Evolutionary conservation across 2,329 filamentous ascomycete species (phyloP).

Genomic region (Trichoderma sp.): DNA sequence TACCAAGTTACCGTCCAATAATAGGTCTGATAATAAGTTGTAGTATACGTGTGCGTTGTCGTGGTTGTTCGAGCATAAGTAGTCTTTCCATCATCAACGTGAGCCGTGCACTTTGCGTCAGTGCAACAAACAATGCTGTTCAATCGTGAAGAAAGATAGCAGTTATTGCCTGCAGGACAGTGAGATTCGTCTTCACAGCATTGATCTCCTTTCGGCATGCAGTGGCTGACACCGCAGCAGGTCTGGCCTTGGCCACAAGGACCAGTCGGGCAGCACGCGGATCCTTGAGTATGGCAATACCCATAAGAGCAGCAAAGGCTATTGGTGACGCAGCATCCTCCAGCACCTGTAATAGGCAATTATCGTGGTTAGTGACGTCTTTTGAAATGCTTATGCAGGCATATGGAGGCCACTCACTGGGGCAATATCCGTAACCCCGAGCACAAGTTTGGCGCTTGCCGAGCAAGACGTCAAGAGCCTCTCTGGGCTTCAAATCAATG

Average conservation of each 20-base stretch:
- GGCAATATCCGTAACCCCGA: slow-evolving; percentile 31
- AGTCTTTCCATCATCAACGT: slow-evolving; percentile 30
- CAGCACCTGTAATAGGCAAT: slow-evolving; percentile 13
- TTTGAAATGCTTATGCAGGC: accelerated
- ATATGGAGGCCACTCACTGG: slow-evolving; percentile 2
- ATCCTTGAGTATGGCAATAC: slow-evolving; percentile 29
- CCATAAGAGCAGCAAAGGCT: slow-evolving; percentile 31
- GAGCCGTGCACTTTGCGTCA: slow-evolving; percentile 30
- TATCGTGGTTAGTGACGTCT: not conserved
- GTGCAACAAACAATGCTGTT: slow-evolving; percentile 31
- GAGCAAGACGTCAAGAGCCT: slow-evolving; percentile 24
- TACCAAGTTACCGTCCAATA: slow-evolving; percentile 31
- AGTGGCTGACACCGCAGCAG: slow-evolving; percentile 31
- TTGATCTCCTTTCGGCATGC: slow-evolving; percentile 28
- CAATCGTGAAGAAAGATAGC: slow-evolving; percentile 18
- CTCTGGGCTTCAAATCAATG: not conserved
- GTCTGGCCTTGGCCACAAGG: slow-evolving; percentile 26
- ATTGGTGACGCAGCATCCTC: slow-evolving; percentile 28
- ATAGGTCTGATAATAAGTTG: slow-evolving; percentile 27
- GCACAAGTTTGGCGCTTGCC: slow-evolving; percentile 27
- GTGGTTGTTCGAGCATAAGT: slow-evolving; percentile 27
- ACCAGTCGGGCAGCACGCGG: slow-evolving; percentile 30
- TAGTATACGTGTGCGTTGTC: slow-evolving; percentile 24
- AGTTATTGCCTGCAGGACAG: slow-evolving; percentile 31
- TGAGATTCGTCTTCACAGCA: slow-evolving; percentile 31